Evolutionary conservation across 108 stramenopile species (phyloP), one percentile per base, ranked within the genome.

Genomic region (Nitzschia putrida): DNA sequence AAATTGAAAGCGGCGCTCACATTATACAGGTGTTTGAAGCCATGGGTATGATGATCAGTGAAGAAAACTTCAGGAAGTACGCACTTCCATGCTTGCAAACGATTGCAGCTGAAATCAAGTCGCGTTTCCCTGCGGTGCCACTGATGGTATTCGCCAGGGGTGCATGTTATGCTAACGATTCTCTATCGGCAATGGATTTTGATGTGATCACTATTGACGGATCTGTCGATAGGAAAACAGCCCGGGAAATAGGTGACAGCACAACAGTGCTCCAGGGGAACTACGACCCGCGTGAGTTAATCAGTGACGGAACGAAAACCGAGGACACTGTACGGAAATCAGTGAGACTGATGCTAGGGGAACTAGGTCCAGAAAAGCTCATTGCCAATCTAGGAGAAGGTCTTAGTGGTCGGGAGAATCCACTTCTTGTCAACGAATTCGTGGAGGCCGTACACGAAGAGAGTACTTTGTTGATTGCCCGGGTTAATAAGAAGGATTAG

Each of bases 341-440:
- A 13, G 91, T 89, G 0, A 82, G 64, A 67, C 79, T 88, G 51
- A 77, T 96, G 86, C 64, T 97, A 54, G 61, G 79, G 44, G 89
- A 71, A 16, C 72, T 97, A 26, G 95, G 94, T 34, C 89, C 95
- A 9, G 88, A 95, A 66, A 69, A 85, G 57, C 74, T 96, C 69
- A 96, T 97, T 81, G 97, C 97, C 1, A 97, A 97, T 68, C 67
- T 97, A 24, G 97, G 97, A 39, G 97, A 97, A 73, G 97, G 97
- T 21, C 74, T 97, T 29, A 92, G 91, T 60, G 97, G 97, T 49
- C 92, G 94, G 58, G 97, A 97, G 82, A 89, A 87, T 67, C 83
- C 95, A 3, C 81, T 75, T 12, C 73, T 95, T 25, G 97, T 97
- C 23, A 68, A 89, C 55, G 86, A 67, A 8, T 95, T 97, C 68